Base-by-base conservation (phyloP, 202 grass and related monocot genomes). In the Schoenoplectus tabernaemontani region DNA sequence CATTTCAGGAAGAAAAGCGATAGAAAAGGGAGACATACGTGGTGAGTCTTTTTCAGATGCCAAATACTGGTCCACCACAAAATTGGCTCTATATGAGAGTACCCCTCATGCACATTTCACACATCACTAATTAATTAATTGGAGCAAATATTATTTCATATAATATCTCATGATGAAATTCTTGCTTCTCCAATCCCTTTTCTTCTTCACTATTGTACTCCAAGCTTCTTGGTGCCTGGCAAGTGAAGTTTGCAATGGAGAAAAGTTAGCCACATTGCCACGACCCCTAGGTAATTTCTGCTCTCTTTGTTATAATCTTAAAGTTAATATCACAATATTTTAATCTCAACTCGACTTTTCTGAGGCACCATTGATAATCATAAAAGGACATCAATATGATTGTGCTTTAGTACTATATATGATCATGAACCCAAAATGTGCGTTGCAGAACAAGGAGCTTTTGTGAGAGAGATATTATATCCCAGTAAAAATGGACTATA, bases 191-290 rank as follows among this genome's bases (percentile, higher is more conserved):
- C 78, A 65, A 34, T 80, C 59, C 59, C 4, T 80, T 47, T n/a
- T 80, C 78, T 36, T 80, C 59, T 80, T 64, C 59, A 51, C 44
- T 80, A 30, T 80, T 10, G 20, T 80, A 32, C 78, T 80, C 59
- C 78, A 80, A 80, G 59, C 17, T 80, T 80, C 78, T 64, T 65
- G 78, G 57, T 80, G 78, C 59, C 12, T 64, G 28, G 59, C 78
- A 53, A 65, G 13, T 22, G 38, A 65, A 63, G 46, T 11, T 42
- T 34, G 59, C 59, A 80, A 51, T 50, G 78, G 58, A 9, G 78
- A 80, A 65, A 80, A 48, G 10, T 32, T 63, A 24, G 59, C 78
- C 59, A 36, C 39, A 48, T 64, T 80, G 41, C 59, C 22, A 34
- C 41, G 7, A 80, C 5, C 26, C 42, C 78, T 47, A 63, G 44